phyloP scores from a whole-genome alignment of 1,139 yeast species.

The Candida sojae region DNA sequence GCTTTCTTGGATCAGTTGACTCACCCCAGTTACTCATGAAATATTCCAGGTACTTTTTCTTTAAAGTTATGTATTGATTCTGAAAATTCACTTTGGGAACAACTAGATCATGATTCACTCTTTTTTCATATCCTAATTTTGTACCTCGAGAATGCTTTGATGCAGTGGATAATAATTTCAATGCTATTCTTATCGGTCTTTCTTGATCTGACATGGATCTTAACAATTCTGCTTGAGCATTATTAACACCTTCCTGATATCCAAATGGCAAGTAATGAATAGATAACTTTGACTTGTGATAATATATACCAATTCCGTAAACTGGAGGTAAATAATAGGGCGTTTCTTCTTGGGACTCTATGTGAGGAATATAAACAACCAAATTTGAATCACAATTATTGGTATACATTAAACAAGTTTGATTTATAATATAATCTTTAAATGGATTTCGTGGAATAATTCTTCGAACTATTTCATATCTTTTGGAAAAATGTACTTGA shows the following conservation, averaged over 20 bases:
- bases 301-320: conserved; percentile 74
- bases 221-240: conserved; percentile 20
- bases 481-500: conserved; percentile 33
- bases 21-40: conserved; percentile 89
- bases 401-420: conserved; percentile 65
- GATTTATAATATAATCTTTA: conserved; percentile 80
- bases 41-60: conserved; percentile 75
- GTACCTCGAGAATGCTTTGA: conserved; percentile 82
- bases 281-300: conserved; percentile 54
- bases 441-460: conserved; percentile 88
- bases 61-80: conserved; percentile 75
- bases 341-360: conserved; percentile 55
- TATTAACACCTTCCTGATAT: conserved; percentile 19
- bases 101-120: conserved; percentile 86
- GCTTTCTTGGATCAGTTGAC: conserved; percentile 91
- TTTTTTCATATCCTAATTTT: conserved; percentile 79
- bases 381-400: conserved; percentile 32
- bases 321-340: conserved; percentile 91
- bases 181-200: conserved; percentile 79
- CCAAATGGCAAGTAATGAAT: conserved; percentile 78
- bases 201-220: conserved; percentile 45
- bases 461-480: conserved; percentile 66
- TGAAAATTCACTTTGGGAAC: conserved; percentile 84
- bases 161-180: conserved; percentile 76
- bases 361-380: conserved; percentile 78